Evolutionary conservation across 805 yeast genomes (phyloP), one percentile per base, ranked within the genome.

Genomic region (Metschnikowia continentalis): DNA sequence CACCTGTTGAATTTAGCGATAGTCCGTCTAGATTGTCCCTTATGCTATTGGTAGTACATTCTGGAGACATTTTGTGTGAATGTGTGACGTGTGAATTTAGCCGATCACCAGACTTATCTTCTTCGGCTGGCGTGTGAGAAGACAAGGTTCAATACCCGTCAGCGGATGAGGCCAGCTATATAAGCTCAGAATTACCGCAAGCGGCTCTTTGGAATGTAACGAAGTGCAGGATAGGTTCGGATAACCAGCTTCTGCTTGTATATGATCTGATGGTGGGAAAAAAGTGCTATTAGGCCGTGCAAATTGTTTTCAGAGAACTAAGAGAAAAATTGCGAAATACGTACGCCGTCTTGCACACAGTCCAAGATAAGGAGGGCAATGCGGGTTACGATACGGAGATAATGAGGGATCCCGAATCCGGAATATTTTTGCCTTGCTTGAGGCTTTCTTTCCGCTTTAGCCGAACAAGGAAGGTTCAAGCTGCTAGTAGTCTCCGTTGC

Each of bases 21-120:
- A 61, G 50, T 38, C 48, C 56, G 30, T 58, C 61, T 44, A 61
- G 54, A 49, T 59, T 58, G 20, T 49, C 48, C 22, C 55, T 57
- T 30, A 60, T 53, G 37, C 51, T 56, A 20, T 46, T 54, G 2
- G 62, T 48, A 33, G 57, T 42, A 48, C 51, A 57, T 14, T 49
- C 41, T 41, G 48, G 54, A n/a, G 60, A 46, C 60, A 57, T 54
- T 2, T 30, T 41, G 23, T 19, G 20, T 41, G 17, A 15, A 26
- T 39, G 3, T 39, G 32, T 26, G 15, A 26, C 30, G 43, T 26
- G 32, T n/a, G 43, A 15, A 10, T 40, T 30, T 30, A 14, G 35
- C 19, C 30, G n/a, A 22, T 22, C 13, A 20, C 32, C 10, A 39
- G 19, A 39, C 42, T 39, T 6, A 14, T 15, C 22, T 22, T 22